A percentile compares a stretch with the other conserved stretches of the same genome.
Evolutionary conservation across 23 red algal species (phyloP).

Genomic region (Agarophyton chilense): DNA sequence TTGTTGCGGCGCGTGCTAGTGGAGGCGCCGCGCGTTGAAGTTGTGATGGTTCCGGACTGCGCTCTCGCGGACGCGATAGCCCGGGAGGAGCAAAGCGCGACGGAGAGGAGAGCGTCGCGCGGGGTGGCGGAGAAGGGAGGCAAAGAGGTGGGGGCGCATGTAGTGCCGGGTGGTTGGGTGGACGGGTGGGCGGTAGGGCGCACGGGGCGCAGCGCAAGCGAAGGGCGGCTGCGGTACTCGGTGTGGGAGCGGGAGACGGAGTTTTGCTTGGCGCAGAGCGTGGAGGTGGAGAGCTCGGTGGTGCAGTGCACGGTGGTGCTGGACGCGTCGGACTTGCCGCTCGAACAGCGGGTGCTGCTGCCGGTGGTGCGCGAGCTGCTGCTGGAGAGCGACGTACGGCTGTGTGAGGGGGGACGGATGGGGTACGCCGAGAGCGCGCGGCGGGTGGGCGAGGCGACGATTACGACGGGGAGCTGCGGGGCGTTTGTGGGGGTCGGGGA

Average conservation of each 20-base stretch:
- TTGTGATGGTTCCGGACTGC: conserved; percentile 74
- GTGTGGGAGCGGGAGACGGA: conserved; percentile 13
- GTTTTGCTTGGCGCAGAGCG: conserved; percentile 35
- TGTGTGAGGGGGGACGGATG: conserved; percentile 23
- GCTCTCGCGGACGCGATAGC: conserved; percentile 41
- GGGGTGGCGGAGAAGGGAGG: not conserved
- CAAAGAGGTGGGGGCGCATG: not conserved
- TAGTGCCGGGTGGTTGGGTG: too few species aligned
- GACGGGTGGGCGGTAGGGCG: too few species aligned
- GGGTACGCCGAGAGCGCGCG: conserved; percentile 47
- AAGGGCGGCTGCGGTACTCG: not conserved
- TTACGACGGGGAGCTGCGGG: not conserved
- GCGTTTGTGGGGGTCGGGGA: conserved; percentile 8
- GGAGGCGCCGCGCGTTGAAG: conserved; percentile 51
- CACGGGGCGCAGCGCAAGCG: too few species aligned
- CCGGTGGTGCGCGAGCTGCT: conserved; percentile 57
- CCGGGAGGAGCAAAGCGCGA: conserved; percentile 4
- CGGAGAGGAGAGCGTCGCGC: too few species aligned
- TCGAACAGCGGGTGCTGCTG: conserved; percentile 29
- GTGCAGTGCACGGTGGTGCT: conserved; percentile 47
- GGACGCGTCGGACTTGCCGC: conserved; percentile 20
- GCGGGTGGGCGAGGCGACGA: conserved; percentile 30
- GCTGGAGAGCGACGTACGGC: conserved; percentile 35
- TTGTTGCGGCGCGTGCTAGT: conserved; percentile 52
- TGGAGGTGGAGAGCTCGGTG: not conserved